These are phyloP conservation scores for Leccinum pellstonianum DNA, from an alignment of 768 basidiomycete genomes.

Conservation along the genomic window DNA sequence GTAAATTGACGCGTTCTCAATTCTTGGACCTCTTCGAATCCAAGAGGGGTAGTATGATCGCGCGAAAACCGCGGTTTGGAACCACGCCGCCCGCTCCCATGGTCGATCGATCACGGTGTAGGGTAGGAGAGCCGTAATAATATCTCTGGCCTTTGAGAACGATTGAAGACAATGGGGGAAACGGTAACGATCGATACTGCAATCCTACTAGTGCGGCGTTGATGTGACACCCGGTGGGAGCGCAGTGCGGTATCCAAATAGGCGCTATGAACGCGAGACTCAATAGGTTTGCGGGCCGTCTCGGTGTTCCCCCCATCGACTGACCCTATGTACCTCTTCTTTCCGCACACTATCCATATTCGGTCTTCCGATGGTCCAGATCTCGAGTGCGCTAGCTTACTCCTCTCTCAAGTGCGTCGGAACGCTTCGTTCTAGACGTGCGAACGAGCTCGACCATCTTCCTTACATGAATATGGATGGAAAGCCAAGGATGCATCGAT, in stretches of 20 bases:
- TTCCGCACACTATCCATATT: not conserved
- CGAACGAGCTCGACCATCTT: constrained; percentile 4
- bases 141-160: not conserved
- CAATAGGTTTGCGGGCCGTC: not conserved
- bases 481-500: not conserved
- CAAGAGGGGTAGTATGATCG: constrained; percentile 2
- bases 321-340: not conserved
- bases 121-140: not conserved
- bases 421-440: not conserved
- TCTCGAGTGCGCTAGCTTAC: not conserved
- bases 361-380: not conserved
- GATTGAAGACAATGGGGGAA: not conserved
- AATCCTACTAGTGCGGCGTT: constrained; percentile 3
- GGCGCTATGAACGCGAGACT: constrained; percentile 19
- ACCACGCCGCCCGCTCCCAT: not conserved
- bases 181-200: constrained; percentile 2
- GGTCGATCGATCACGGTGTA: not conserved
- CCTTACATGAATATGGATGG: not conserved
- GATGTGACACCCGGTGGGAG: constrained; percentile 9
- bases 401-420: not conserved
- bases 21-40: not conserved
- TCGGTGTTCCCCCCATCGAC: not conserved
- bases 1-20: not conserved
- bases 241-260: not conserved
- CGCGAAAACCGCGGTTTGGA: not conserved